Evolutionary conservation across 805 yeast genomes (phyloP).

Genomic region (Naumovozyma dairenensis): DNA sequence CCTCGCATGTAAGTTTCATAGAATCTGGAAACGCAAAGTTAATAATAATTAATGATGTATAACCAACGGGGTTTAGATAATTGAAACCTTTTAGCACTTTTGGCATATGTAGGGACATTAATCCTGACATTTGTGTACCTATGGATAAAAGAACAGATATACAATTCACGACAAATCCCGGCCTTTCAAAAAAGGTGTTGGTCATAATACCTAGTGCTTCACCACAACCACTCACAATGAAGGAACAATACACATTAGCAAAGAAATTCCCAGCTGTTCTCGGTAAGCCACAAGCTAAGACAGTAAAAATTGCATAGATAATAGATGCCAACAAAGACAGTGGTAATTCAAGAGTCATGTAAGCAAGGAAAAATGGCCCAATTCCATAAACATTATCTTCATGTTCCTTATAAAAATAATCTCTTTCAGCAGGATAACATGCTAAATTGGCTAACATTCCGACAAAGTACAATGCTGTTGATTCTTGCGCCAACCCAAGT

Average conservation of each 20-base stretch:
- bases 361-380: slow-evolving; percentile 43
- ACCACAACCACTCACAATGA: slow-evolving; percentile 59
- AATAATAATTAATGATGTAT: slow-evolving; percentile 52
- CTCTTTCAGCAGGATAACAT: slow-evolving; percentile 62
- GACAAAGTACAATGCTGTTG: slow-evolving; percentile 60
- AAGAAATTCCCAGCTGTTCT: slow-evolving; percentile 59
- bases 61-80: slow-evolving; percentile 69
- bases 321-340: slow-evolving; percentile 35
- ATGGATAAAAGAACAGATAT: slow-evolving; percentile 57
- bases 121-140: slow-evolving; percentile 77
- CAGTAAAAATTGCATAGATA: slow-evolving; percentile 51
- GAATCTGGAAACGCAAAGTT: slow-evolving; percentile 46
- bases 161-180: slow-evolving; percentile 72
- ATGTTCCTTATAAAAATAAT: slow-evolving; percentile 69
- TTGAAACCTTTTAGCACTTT: slow-evolving; percentile 58
- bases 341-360: slow-evolving; percentile 27
- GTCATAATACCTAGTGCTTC: slow-evolving; percentile 79
- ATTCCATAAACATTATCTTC: slow-evolving; percentile 63
- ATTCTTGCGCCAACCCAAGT: slow-evolving; percentile 67
- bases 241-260: slow-evolving; percentile 44
- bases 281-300: slow-evolving; percentile 66
- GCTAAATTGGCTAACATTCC: slow-evolving; percentile 76
- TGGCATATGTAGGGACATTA: slow-evolving; percentile 72
- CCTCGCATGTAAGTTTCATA: slow-evolving; percentile 42
- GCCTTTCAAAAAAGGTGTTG: slow-evolving; percentile 59